Conservation (phyloP, 495 filamentous ascomycete species). For the Neurospora pannonica region DNA sequence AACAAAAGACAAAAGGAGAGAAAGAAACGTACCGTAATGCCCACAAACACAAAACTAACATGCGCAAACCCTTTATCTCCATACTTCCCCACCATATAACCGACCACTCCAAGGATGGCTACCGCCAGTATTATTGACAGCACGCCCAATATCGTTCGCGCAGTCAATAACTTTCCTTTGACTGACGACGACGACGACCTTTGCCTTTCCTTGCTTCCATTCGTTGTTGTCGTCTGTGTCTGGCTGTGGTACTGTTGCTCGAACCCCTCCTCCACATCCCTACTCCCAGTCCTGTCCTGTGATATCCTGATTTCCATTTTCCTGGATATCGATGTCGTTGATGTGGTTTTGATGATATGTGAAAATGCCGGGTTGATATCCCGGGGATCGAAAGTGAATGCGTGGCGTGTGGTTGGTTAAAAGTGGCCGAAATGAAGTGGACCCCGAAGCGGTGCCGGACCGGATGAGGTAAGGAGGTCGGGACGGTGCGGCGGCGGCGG, state of each 20-base stretch:
- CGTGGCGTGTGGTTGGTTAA: neutral
- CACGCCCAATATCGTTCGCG: constrained; percentile 5
- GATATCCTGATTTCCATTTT: neutral
- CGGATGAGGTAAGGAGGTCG: neutral
- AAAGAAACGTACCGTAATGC: constrained; percentile 7
- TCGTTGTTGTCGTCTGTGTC: neutral
- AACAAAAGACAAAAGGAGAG: neutral
- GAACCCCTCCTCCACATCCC: neutral
- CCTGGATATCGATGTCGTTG: neutral
- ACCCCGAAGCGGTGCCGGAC: neutral
- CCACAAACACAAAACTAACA: constrained; percentile 14
- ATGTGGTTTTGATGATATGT: neutral
- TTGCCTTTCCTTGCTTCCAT: neutral
- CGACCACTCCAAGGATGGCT: constrained; percentile 10
- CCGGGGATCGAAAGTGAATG: neutral
- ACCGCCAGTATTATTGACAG: constrained; percentile 9
- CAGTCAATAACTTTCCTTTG: constrained; percentile 1
- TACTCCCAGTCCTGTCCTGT: neutral
- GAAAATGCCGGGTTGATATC: neutral
- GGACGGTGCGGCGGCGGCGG: neutral
- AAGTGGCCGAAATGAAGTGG: neutral
- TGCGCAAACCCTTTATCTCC: constrained; percentile 10
- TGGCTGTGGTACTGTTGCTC: neutral
- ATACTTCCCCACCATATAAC: constrained; percentile 12
- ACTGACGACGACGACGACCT: neutral